Evolutionary conservation across 768 basidiomycete species (phyloP), one percentile per base, ranked within the genome.

Genomic region (Daedalea quercina): DNA sequence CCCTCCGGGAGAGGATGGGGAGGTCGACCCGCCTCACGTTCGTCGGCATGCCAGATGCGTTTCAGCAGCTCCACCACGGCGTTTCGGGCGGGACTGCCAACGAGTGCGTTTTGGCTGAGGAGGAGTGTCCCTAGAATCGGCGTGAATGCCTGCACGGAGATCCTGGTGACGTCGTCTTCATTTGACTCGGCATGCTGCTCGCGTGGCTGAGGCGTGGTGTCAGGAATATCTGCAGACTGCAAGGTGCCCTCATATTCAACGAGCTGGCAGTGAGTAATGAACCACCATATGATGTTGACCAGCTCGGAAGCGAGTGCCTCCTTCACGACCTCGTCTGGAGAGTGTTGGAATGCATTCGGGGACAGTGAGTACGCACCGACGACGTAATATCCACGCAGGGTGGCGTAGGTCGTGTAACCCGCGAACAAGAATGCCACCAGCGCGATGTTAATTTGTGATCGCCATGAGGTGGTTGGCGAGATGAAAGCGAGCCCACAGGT

Each of bases 261-360:
- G 37, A 66, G 55, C 37, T 51, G 58, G 50, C 63, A 66, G 50
- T 61, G 62, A 2, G 84, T 81, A 60, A 90, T 84, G 70, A 95
- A 97, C 84, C 91, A 95, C 92, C 92, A 96, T 45, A 96, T 80
- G 59, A 95, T 80, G 47, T 79, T 72, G 34, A 90, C 82, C 9
- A 98, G 73, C 58, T 90, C 85, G 1, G 81, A 76, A 1, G 90
- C 85, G 22, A 96, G 81, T 6, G 90, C 89, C 67, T 94, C 93
- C 65, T 89, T 90, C 49, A 96, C 91, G 43, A 76, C 67, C 63
- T 95, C 93, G 55, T 95, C 93, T 91, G 62, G 13, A 12, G 23
- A 20, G 28, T n/a, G 46, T 47, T 3, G 31, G 25, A 28, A 47
- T 3, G 4, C 23, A 31, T 4, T 31, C 28, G 28, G 11, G 11